phyloP scores from a whole-genome alignment of 495 filamentous ascomycete species.

The Xylaria venustula region DNA sequence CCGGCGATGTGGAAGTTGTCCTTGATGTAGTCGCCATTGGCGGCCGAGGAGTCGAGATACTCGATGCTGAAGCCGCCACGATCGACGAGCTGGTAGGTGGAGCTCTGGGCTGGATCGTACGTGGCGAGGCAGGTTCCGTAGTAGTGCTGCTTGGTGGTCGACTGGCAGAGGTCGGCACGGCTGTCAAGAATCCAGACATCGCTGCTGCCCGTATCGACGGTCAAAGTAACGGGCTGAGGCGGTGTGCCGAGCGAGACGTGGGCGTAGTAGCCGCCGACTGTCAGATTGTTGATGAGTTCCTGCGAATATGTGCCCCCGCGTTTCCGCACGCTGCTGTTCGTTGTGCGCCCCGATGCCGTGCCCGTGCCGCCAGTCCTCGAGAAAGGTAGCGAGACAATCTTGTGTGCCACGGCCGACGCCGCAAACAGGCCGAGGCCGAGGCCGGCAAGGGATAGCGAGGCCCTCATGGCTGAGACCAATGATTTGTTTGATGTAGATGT shows the following conservation, averaged over 20 bases:
- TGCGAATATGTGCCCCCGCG: constrained; percentile 34
- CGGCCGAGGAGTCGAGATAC: constrained; percentile 71
- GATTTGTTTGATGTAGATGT: too few species aligned
- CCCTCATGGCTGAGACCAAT: constrained; percentile 21
- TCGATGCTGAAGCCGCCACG: constrained; percentile 70
- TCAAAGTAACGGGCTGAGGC: constrained; percentile 51
- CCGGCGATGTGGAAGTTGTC: constrained; percentile 74
- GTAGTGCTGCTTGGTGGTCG: constrained; percentile 27
- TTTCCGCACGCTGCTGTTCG: constrained; percentile 18
- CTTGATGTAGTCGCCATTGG: constrained; percentile 71
- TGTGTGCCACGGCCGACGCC: constrained; percentile 15
- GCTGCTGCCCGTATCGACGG: constrained; percentile 80
- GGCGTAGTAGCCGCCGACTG: constrained; percentile 59
- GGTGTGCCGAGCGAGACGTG: constrained; percentile 71
- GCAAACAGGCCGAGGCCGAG: constrained; percentile 5
- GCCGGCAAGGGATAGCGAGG: constrained; percentile 11
- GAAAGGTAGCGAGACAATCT: constrained; percentile 26
- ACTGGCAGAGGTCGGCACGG: constrained; percentile 43
- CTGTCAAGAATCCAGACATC: constrained; percentile 71
- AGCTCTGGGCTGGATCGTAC: constrained; percentile 60
- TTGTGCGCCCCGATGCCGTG: too few species aligned
- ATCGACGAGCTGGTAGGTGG: constrained; percentile 64
- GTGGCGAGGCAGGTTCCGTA: constrained; percentile 32
- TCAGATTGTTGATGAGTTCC: constrained; percentile 45
- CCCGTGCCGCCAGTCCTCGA: constrained; percentile 12